Percentiles rank a stretch among this genome's conserved stretches.
phyloP scores from a whole-genome alignment of 208 protist species.

The Trypanosoma vivax region DNA sequence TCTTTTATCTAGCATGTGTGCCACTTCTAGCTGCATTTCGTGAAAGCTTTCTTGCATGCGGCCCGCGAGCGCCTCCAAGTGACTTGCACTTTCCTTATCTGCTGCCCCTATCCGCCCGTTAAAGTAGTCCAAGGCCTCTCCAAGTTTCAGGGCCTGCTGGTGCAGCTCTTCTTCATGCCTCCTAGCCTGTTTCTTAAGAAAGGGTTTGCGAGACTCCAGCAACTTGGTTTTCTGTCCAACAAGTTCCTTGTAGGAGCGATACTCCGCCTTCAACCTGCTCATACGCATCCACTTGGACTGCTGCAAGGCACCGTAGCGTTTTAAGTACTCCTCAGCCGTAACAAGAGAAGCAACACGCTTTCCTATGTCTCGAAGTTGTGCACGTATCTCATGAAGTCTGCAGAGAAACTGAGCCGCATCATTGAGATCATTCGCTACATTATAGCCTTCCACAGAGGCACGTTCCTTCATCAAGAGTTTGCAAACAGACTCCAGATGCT shows the following conservation, averaged over 20 bases:
- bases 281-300: slow-evolving; percentile 90
- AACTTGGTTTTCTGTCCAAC: slow-evolving; percentile 87
- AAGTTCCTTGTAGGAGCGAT: slow-evolving; percentile 88
- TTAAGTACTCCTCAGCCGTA: slow-evolving; percentile 82
- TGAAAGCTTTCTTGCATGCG: slow-evolving; percentile 58
- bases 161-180: slow-evolving; percentile 51
- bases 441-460: slow-evolving; percentile 64
- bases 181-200: slow-evolving; percentile 55
- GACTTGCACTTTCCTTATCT: not conserved
- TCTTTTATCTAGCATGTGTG: slow-evolving; percentile 45
- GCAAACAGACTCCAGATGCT: slow-evolving; percentile 49
- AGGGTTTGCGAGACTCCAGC: slow-evolving; percentile 68
- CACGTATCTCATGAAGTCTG: slow-evolving; percentile 70
- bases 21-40: slow-evolving; percentile 63
- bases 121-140: slow-evolving; percentile 35
- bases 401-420: slow-evolving; percentile 69
- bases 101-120: slow-evolving; percentile 15
- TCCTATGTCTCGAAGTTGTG: slow-evolving; percentile 55
- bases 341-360: slow-evolving; percentile 48
- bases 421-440: slow-evolving; percentile 84
- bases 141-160: slow-evolving; percentile 41
- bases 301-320: slow-evolving; percentile 84
- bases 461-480: slow-evolving; percentile 47
- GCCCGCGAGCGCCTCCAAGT: slow-evolving; percentile 29
- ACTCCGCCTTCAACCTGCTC: slow-evolving; percentile 90